These are phyloP conservation scores for Helotiales sp. DNA, from an alignment of 2,329 filamentous ascomycete genomes.

Conservation along the genomic window DNA sequence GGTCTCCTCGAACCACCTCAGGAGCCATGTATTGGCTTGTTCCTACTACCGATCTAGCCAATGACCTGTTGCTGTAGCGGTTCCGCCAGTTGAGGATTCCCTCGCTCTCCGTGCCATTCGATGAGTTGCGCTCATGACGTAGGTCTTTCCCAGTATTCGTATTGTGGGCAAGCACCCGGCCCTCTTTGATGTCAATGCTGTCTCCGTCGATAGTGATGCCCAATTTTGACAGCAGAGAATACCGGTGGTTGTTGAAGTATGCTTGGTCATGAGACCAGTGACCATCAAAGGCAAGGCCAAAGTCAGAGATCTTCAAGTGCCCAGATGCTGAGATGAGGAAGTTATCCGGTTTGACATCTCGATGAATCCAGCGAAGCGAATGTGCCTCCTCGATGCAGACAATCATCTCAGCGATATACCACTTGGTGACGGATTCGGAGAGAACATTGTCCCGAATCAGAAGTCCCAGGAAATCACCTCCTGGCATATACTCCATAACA, in stretches of 20 bases:
- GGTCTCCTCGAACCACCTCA: constrained; percentile 81
- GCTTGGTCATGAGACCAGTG: constrained; percentile 91
- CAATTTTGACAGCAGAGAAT: constrained; percentile 77
- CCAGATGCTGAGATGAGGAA: constrained; percentile 88
- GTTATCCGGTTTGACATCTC: constrained; percentile 97
- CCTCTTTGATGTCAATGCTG: constrained; percentile 59
- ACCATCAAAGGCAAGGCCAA: constrained; percentile 92
- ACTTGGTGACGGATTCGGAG: constrained; percentile 77
- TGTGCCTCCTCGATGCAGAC: constrained; percentile 93
- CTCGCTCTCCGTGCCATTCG: constrained; percentile 44
- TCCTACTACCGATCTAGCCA: constrained; percentile 86
- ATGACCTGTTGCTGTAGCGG: constrained; percentile 67
- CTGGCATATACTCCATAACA: constrained; percentile 98
- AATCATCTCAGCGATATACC: constrained; percentile 96
- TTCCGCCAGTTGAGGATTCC: constrained; percentile 73
- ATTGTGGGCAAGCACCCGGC: constrained; percentile 50
- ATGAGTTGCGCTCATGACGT: constrained; percentile 46
- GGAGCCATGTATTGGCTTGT: constrained; percentile 99
- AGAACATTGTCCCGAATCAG: constrained; percentile 85
- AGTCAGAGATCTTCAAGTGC: constrained; percentile 94
- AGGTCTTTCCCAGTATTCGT: constrained; percentile 39
- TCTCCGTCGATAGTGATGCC: constrained; percentile 78
- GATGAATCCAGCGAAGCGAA: constrained; percentile 86
- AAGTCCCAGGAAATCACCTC: constrained; percentile 88
- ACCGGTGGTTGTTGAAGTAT: constrained; percentile 84